Evolutionary conservation across 768 basidiomycete species (phyloP), one percentile per base, ranked within the genome.

Genomic region (Pleurotus platypus): DNA sequence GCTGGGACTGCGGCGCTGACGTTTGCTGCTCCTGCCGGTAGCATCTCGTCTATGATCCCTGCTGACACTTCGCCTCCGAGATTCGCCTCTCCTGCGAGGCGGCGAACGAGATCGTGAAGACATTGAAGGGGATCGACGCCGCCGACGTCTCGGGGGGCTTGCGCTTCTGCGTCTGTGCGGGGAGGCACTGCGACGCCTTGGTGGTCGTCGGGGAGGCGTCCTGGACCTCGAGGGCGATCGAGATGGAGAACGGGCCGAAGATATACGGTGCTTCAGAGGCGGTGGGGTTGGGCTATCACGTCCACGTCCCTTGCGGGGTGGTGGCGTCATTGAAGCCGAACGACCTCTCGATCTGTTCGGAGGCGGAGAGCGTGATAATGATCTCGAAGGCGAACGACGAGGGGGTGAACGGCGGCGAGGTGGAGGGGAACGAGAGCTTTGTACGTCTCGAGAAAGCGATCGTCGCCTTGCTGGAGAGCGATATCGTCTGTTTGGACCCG

Each of bases 261-360:
- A 78, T 8, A 77, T 59, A 40, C 77, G 72, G 24, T 78, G 75
- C 26, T 77, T 70, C 6, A 81, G 75, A 18, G 74, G 62, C 37
- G 78, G 83, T 0, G 85, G 87, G 64, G 83, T 85, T 46, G 83
- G 81, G 59, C 81, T 84, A 60, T 76, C 77, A 47, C 74, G 64
- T 51, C 66, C 71, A 60, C 67, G 66, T 16, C 64, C 63, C 7
- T 45, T 16, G 27, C 71, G 75, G 5, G 82, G 83, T 1, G 84
- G 42, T 45, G 42, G 81, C 0, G 84, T 72, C 35, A 66, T 72
- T 7, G 87, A 82, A 27, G 64, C 80, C 68, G 66, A 80, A 67
- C 64, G 83, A 69, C 62, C 68, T 47, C 76, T 69, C 13, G 75
- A 68, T 27, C 70, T 70, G 38, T 64, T 60, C 5, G 70, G 71